Base-by-base conservation (phyloP, 1,139 yeast genomes). In the Taphrina sp. region DNA sequence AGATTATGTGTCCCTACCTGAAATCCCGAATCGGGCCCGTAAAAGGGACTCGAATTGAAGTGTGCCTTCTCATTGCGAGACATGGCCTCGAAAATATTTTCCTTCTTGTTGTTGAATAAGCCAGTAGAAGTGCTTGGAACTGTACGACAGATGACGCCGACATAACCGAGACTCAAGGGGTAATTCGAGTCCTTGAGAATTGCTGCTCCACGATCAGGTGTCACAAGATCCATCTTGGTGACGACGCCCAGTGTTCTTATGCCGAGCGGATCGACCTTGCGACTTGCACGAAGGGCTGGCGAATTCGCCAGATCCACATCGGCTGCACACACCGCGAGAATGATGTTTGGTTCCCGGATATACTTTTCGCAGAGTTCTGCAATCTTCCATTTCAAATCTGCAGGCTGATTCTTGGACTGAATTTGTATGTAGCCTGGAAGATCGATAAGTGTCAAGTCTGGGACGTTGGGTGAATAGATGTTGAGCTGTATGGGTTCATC, bases 241-340 rank as follows among this genome's bases (percentile, higher is more conserved):
- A 92, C 81, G 5, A 92, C 97, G 56, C 99, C 99, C 61, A 92
- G 84, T 0, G 98, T 92, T 67, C 98, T 78, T 67, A 87, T 94
- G 44, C 98, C 97, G 54, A 82, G 76, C 14, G 98, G 97, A 67
- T 92, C 98, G 0, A 94, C 90, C n/a, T 76, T 61, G 62, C 90
- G 82, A n/a, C 95, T 86, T 0, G 97, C 96, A 60, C 95, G 76
- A 59, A 92, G 77, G 0, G 98, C 97, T 1, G 96, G 81, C 33
- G 96, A 88, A 68, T 92, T 92, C 1, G 98, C 98, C 66, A 94
- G 75, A 74, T 94, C 99, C 1, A 92, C 98, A 71, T 94, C 97
- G 0, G 98, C 98, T 1, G 98, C 92, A 12, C 95, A 87, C 31
- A 94, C 92, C 0, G 98, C 98, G 64, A 94, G 74, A 41, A 94